A percentile compares a stretch with the other conserved stretches of the same genome.
phyloP scores from a whole-genome alignment of 768 basidiomycete genomes.

The Pisolithus marmoratus region DNA sequence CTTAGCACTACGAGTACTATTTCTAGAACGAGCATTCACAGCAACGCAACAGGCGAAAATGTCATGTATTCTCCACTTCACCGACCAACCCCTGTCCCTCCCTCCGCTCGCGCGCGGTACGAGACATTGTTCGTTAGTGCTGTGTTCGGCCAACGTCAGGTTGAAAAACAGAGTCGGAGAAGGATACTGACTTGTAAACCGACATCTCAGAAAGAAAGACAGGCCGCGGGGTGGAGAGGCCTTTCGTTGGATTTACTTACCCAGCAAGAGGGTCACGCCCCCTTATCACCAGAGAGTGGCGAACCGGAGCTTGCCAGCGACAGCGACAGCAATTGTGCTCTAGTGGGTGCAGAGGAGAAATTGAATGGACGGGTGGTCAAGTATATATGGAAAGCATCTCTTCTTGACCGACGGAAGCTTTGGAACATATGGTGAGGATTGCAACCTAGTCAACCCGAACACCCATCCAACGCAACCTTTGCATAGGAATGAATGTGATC shows the following conservation, averaged over 20 bases:
- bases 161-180: slow-evolving; percentile 25
- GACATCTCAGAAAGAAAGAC: slow-evolving; percentile 38
- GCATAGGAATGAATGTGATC: slow-evolving; percentile 67
- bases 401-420: slow-evolving; percentile 47
- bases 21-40: slow-evolving; percentile 34
- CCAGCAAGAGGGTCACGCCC: slow-evolving; percentile 31
- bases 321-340: slow-evolving; percentile 24
- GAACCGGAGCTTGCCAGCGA: not conserved
- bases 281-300: slow-evolving; percentile 11
- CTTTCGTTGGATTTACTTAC: slow-evolving; percentile 63
- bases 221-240: slow-evolving; percentile 71
- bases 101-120: slow-evolving; percentile 58
- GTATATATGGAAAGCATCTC: slow-evolving; percentile 58
- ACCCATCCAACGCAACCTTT: slow-evolving; percentile 2
- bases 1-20: slow-evolving; percentile 40
- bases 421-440: slow-evolving; percentile 59
- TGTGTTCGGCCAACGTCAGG: slow-evolving; percentile 42
- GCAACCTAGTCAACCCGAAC: not conserved
- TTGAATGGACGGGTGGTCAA: slow-evolving; percentile 54
- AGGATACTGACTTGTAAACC: slow-evolving; percentile 21
- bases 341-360: slow-evolving; percentile 39
- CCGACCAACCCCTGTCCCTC: slow-evolving; percentile 65
- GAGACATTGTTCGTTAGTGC: slow-evolving; percentile 63
- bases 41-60: slow-evolving; percentile 13
- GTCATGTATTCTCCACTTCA: slow-evolving; percentile 27